Conservation (phyloP, 768 basidiomycete genomes). For the Boletus subparvulus region DNA sequence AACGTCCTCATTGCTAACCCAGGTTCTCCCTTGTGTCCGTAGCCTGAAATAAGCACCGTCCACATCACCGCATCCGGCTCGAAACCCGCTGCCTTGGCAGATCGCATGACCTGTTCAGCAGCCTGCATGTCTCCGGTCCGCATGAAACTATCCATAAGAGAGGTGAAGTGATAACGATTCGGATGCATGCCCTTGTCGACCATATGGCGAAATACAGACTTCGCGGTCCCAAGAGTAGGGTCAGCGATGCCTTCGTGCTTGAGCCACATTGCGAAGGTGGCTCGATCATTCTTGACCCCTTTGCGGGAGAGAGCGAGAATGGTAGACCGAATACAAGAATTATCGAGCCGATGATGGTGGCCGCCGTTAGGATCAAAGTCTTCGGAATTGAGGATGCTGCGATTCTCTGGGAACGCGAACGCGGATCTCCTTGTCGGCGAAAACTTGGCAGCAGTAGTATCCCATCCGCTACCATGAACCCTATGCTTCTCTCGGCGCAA, state of each 20-base stretch:
- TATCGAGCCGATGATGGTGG: constrained; percentile 31
- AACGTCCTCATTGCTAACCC: constrained; percentile 54
- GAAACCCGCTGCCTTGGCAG: constrained; percentile 50
- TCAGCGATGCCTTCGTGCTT: constrained; percentile 56
- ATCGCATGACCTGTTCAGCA: constrained; percentile 55
- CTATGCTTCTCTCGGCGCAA: constrained; percentile 52
- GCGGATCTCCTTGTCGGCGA: constrained; percentile 31
- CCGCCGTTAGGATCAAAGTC: constrained; percentile 53
- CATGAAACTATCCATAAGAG: constrained; percentile 75
- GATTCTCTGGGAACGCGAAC: constrained; percentile 5
- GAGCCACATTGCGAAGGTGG: constrained; percentile 62
- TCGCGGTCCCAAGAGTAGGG: constrained; percentile 50
- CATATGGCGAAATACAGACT: constrained; percentile 56
- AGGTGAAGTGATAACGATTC: constrained; percentile 68
- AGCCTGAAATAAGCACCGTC: constrained; percentile 74
- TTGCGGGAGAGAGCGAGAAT: constrained; percentile 47
- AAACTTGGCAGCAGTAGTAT: constrained; percentile 39
- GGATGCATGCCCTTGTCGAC: constrained; percentile 68
- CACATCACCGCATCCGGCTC: constrained; percentile 65
- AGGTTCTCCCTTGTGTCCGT: constrained; percentile 60
- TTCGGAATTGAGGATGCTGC: constrained; percentile 22
- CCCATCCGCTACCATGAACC: constrained; percentile 48
- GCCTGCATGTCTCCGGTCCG: constrained; percentile 55
- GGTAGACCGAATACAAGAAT: constrained; percentile 39
- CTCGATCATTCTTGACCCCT: constrained; percentile 53